Evolutionary conservation across 208 protist genomes (phyloP), one percentile per base, ranked within the genome.

Genomic region (Histomonas meleagridis): DNA sequence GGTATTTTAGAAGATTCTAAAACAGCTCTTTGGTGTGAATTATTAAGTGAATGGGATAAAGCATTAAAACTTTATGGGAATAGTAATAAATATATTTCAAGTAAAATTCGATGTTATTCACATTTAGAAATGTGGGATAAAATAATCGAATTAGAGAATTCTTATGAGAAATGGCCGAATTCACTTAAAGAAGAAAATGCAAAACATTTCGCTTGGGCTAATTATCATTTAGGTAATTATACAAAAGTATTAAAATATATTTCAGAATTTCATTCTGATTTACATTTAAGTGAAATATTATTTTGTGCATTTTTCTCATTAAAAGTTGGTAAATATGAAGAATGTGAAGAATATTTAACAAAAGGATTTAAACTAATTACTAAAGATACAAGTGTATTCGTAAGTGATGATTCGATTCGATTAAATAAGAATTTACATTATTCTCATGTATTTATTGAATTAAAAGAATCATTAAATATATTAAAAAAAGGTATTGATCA

Each of bases 41-140:
- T 43, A 48, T 46, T 86, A 38, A 46, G 76, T 26, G 46, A 86
- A 55, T 86, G 76, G 76, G 76, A 86, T n/a, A 86, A 86, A 32
- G 76, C 76, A 32, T 38, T 86, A 3, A 14, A 86, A 16, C 32
- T 86, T 12, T 86, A 86, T 38, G 46, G 46, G 0, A 46, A 86
- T 51, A 55, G n/a, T 4, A 55, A 86, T 86, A 26, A 18, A 35
- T 26, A 86, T 35, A 9, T 86, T 0, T 28, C 26, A 5, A 46
- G 46, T 26, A 48, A 57, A 38, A n/a, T 65, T n/a, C 60, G 60
- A 65, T 65, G 60, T 28, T 86, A 86, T 38, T 51, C 40, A 1
- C 43, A 86, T 38, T 28, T 86, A 21, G 76, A 86, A 86, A 43
- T 51, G 43, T 86, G 76, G 76, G 21, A 86, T 12, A 86, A 86